Conservation (phyloP, 345 rosid genomes). For the Acer campestre region DNA sequence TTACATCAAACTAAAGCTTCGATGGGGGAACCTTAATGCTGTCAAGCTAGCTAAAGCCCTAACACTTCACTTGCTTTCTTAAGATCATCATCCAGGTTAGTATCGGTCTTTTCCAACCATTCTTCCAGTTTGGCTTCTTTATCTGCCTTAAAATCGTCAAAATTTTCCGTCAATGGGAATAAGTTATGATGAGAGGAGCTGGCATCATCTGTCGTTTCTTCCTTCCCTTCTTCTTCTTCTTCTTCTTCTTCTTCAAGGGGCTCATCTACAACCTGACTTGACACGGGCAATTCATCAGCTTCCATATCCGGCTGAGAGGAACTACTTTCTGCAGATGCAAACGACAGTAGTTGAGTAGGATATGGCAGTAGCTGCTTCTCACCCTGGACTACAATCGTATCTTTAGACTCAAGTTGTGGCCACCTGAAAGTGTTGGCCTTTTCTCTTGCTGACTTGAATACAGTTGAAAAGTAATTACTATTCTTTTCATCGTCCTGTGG, state of each 20-base stretch:
- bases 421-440: conserved; percentile 71
- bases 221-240: conserved; percentile 23
- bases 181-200: conserved; percentile 2
- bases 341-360: conserved; percentile 29
- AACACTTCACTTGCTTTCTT: conserved; percentile 6
- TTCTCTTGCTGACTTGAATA: conserved; percentile 72
- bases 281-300: conserved; percentile 56
- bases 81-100: conserved; percentile 15
- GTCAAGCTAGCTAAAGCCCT: conserved; percentile 12
- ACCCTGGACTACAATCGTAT: conserved; percentile 21
- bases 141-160: conserved; percentile 67
- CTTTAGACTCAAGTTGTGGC: conserved; percentile 69
- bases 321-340: conserved; percentile 43
- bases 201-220: conserved; percentile 1
- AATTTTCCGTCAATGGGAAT: conserved; percentile 37
- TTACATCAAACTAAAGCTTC: conserved; percentile 23
- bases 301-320: conserved; percentile 46
- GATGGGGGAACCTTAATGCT: background rate
- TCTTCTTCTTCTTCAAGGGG: conserved; percentile 16
- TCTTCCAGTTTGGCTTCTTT: conserved; percentile 80
- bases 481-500: conserved; percentile 41
- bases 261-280: conserved; percentile 46
- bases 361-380: conserved; percentile 28
- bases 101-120: conserved; percentile 65
- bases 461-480: conserved; percentile 57